Conservation (phyloP, 2,329 filamentous ascomycete species). For the Xylariaceae sp. region DNA sequence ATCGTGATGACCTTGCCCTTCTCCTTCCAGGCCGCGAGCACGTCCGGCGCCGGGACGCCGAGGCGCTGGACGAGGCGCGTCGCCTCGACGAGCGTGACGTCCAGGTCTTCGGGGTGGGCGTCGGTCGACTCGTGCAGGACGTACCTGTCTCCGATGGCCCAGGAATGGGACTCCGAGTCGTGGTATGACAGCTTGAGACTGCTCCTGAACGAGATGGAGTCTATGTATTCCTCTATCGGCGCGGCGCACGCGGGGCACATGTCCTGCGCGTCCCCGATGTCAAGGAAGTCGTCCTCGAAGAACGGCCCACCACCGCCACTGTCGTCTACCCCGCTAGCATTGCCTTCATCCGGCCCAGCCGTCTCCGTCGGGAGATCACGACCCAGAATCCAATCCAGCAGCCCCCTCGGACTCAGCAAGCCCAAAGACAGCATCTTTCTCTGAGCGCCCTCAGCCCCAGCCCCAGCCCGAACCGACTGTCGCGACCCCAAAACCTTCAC, state of each 20-base stretch:
- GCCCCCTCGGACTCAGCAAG: neutral
- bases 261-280: conserved; percentile 20
- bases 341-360: too few species aligned
- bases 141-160: conserved; percentile 22
- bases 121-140: conserved; percentile 19
- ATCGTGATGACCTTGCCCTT: conserved; percentile 23
- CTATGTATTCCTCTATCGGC: conserved; percentile 18
- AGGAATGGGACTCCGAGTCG: conserved; percentile 19
- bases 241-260: conserved; percentile 23
- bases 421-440: too few species aligned
- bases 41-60: conserved; percentile 17
- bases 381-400: conserved; percentile 10
- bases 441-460: too few species aligned
- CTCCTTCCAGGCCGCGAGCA: conserved; percentile 25
- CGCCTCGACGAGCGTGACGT: conserved; percentile 11
- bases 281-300: conserved; percentile 11
- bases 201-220: conserved; percentile 22
- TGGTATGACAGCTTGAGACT: conserved; percentile 21
- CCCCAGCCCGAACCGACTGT: too few species aligned
- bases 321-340: too few species aligned
- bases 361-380: neutral
- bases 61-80: conserved; percentile 10
- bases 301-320: too few species aligned
- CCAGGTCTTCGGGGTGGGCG: conserved; percentile 10
- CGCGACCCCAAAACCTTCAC: too few species aligned